phyloP scores from a whole-genome alignment of 2,329 filamentous ascomycete genomes.

The Hypoxylon sp. region DNA sequence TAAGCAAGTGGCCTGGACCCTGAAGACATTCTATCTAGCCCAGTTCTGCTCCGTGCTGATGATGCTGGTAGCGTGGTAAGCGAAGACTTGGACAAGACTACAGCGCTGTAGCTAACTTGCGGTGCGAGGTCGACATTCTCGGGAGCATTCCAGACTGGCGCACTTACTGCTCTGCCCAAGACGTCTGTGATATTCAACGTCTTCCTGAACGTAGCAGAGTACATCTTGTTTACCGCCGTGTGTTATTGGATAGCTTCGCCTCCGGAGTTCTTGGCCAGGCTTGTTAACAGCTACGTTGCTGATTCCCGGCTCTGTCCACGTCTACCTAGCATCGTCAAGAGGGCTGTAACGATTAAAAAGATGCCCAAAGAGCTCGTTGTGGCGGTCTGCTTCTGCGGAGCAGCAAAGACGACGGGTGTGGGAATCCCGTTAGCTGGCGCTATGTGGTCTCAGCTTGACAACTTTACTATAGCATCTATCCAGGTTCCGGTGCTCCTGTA shows the following conservation, averaged over 20 bases:
- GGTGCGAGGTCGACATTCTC: slow-evolving; percentile 71
- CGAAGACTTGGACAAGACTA: slow-evolving; percentile 2
- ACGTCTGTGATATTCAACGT: slow-evolving; percentile 71
- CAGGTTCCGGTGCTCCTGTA: slow-evolving; percentile 71
- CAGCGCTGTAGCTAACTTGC: slow-evolving; percentile 6
- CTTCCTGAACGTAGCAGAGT: slow-evolving; percentile 71
- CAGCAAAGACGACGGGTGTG: slow-evolving; percentile 75
- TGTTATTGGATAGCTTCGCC: slow-evolving; percentile 62
- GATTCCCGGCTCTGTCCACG: slow-evolving; percentile 41
- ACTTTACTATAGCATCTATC: slow-evolving; percentile 63
- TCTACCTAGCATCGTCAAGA: slow-evolving; percentile 44
- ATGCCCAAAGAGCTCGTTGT: slow-evolving; percentile 69
- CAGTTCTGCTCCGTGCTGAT: slow-evolving; percentile 59
- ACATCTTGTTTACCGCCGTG: slow-evolving; percentile 67
- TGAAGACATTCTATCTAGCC: slow-evolving; percentile 61
- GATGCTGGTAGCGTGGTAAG: slow-evolving; percentile 59
- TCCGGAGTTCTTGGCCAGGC: slow-evolving; percentile 45
- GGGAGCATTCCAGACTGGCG: slow-evolving; percentile 69
- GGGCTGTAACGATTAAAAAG: slow-evolving; percentile 56
- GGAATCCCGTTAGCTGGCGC: slow-evolving; percentile 73
- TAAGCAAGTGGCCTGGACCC: slow-evolving; percentile 59
- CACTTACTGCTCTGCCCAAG: slow-evolving; percentile 64
- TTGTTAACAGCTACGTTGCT: slow-evolving; percentile 47
- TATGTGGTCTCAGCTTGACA: slow-evolving; percentile 68
- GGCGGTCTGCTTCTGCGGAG: slow-evolving; percentile 76